Evolutionary conservation across 768 basidiomycete genomes (phyloP), one percentile per base, ranked within the genome.

Genomic region (Pholiota conissans): DNA sequence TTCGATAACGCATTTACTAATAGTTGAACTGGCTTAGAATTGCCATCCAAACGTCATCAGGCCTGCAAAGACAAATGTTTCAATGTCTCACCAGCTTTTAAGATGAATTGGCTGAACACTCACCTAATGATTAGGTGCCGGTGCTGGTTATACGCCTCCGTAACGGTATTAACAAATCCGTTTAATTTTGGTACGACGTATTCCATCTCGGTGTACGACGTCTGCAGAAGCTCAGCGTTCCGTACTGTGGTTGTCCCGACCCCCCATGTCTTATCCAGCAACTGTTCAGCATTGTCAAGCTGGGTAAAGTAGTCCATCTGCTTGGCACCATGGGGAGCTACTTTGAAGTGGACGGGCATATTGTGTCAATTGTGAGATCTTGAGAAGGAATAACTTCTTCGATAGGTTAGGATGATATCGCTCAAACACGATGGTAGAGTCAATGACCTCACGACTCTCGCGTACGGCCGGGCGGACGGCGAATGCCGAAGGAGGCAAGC

Each of bases 141-240:
- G 30, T 60, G 59, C 3, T 40, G 9, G 40, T 61, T 58, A 39
- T 61, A 61, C 3, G 60, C 60, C 13, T 32, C 29, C 3, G 32
- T 13, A 6, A 61, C 45, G 2, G 60, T 61, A 39, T 58, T n/a
- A 2, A 61, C 56, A 42, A 61, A 58, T 7, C 60, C 60, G 30
- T 61, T 40, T 40, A 55, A 47, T 8, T 56, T 47, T 16, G 47
- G n/a, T 27, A 30, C 29, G 2, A 18, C 48, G 13, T 55, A 18
- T 18, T 59, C 29, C 6, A 47, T 7, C 2, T 3, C 8, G n/a
- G 9, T 3, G n/a, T 28, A 49, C 13, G 47, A 49, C 4, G 27
- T 49, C 11, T 49, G 47, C 18, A 49, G 47, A n/a, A 49, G 47
- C 13, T 49, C 47, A 3, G 27, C 30, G 14, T 11, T n/a, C 5